A percentile compares a stretch with the other conserved stretches of the same genome.
Evolutionary conservation across 148 eudicot genomes (phyloP).

Genomic region (Rhododendron vialii): DNA sequence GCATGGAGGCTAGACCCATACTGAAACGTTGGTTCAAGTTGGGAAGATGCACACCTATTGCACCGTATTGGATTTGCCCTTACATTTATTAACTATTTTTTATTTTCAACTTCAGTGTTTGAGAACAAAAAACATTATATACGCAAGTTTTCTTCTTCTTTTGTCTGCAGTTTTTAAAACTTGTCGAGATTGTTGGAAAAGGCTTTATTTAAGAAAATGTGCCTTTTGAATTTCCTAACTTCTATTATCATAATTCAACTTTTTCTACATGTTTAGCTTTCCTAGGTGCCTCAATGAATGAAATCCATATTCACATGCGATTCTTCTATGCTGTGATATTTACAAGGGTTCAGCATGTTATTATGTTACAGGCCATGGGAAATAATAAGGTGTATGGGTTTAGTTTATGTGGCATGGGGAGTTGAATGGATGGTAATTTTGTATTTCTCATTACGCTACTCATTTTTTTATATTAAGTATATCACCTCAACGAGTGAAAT

Average conservation of each 20-base stretch:
- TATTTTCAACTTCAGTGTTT: not conserved
- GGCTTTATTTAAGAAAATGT: not conserved
- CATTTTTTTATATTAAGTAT: not conserved
- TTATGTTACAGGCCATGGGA: not conserved
- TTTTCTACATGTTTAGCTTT: not conserved
- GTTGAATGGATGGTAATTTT: not conserved
- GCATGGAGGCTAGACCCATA: not conserved
- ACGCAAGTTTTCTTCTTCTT: not conserved
- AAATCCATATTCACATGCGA: not conserved
- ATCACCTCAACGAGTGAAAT: not conserved
- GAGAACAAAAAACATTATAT: too few relatives aligned
- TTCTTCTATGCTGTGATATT: not conserved
- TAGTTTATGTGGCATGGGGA: not conserved
- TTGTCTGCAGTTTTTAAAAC: too few relatives aligned
- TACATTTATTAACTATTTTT: too few relatives aligned
- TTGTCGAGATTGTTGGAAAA: not conserved
- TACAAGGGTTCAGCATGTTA: not conserved
- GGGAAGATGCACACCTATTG: not conserved
- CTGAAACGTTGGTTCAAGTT: not conserved
- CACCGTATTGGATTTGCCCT: not conserved
- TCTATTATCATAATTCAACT: not conserved
- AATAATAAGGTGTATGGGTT: not conserved
- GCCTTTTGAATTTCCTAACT: not conserved
- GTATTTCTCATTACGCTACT: not conserved
- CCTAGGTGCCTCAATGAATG: not conserved